Base-by-base conservation (phyloP, 352 stramenopile genomes). In the Pythium oligandrum region DNA sequence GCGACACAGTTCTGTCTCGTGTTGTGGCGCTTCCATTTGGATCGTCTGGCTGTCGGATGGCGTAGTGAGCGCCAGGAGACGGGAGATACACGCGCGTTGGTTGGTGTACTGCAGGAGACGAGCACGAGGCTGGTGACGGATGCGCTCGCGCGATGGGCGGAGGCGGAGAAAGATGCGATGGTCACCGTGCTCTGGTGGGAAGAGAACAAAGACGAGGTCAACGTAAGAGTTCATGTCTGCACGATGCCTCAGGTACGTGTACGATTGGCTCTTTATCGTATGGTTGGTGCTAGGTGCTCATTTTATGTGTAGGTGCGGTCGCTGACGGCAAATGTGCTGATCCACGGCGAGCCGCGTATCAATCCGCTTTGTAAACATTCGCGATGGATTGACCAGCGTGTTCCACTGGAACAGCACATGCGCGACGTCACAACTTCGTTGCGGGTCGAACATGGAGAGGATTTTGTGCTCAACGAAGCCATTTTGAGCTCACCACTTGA, bases 301-400 rank as follows among this genome's bases (percentile, higher is more conserved):
- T 17, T 11, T 34, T 49, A 3, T 53, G 33, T 38, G 2, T 45
- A 72, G 59, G 61, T 71, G 6, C 73, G 68, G 53, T 64, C 60
- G 44, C 43, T 63, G 3, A 53, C 61, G 6, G 76, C 67, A 3
- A 82, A 66, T 1, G 66, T 85, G 17, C 32, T 93, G 36, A 58
- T 93, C 26, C 55, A 78, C 45, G 83, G 83, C 30, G 39, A 59
- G n/a, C 54, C 59, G 0, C 67, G 83, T 1, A 3, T 50, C 3
- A 75, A 89, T 12, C 63, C 80, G 6, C 31, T 45, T 34, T 85
- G 74, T 49, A 93, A 93, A 58, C 74, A 93, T 66, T 72, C 82
- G 7, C 59, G 75, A 34, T 93, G 80, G 83, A 88, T 93, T 34
- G 10, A 59, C 0, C 68, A 88, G 26, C 78, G 83, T 12, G 37